Base-by-base conservation (phyloP, 768 basidiomycete genomes). In the Vararia minispora region DNA sequence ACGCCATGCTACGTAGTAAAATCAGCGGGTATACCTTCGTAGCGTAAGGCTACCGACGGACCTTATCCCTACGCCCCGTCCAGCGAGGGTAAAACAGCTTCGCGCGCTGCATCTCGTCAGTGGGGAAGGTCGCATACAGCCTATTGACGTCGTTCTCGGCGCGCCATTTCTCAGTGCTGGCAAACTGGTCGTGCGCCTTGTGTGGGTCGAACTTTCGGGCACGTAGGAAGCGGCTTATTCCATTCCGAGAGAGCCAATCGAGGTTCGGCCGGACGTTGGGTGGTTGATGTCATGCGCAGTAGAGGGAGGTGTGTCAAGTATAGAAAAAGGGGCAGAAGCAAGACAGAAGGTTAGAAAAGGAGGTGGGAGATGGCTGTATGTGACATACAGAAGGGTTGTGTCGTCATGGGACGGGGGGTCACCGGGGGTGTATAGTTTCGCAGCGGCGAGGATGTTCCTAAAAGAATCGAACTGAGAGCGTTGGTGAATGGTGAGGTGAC, bases 31-130 rank as follows among this genome's bases (percentile, higher is more conserved):
- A 35, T 33, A 21, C 16, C 20, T 18, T 13, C n/a, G 18, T 23
- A 45, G 30, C 29, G 31, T 7, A 6, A 23, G 29, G 25, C 14
- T 16, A 22, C 9, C n/a, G 30, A 26, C 46, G 27, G 37, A 78
- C 84, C 63, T 80, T 83, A 54, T 86, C 79, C 46, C 83, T 62
- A 31, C 79, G 65, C 0, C 85, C 86, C 0, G 82, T 87, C 82
- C 82, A 88, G 23, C 79, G 68, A 1, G 85, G 83, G 58, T 88
- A 90, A 44, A 77, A 81, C 35, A 67, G 61, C 48, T 71, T 69
- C 0, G 76, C 55, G 8, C 52, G 50, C 52, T 79, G 72, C 38
- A 86, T 65, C 46, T 87, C 86, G 6, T 66, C 65, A 0, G 59
- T 37, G 16, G 69, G 66, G 46, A 85, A 79, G 2, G 65, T 63